Conservation (phyloP, 208 protist genomes). For the Leishmania braziliensis region DNA sequence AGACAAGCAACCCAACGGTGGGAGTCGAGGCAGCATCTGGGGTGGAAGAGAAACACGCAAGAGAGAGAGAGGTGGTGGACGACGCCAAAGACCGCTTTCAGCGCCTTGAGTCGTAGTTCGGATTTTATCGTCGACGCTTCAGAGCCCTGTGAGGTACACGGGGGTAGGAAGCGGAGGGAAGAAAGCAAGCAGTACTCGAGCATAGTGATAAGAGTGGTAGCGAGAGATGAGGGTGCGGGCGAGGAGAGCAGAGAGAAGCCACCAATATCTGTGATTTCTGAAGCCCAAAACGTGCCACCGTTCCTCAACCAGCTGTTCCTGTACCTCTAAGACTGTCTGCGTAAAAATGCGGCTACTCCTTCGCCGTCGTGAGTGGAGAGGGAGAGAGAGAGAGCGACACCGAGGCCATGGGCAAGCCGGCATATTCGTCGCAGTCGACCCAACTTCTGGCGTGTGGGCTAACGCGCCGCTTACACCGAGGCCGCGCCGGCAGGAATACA, state of each 20-base stretch:
- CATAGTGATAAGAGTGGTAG: background rate
- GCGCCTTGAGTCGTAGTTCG: background rate
- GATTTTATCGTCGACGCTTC: background rate
- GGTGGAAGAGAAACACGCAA: background rate
- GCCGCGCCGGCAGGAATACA: background rate
- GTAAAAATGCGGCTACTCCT: background rate
- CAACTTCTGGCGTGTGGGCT: background rate
- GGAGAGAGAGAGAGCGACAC: background rate
- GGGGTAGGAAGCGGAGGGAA: background rate
- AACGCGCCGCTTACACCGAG: background rate
- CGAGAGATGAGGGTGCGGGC: background rate
- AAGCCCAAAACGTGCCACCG: no score
- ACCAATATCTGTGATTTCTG: no score
- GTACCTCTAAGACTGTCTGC: no score
- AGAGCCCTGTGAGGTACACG: background rate
- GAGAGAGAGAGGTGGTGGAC: background rate
- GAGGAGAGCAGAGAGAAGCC: no score
- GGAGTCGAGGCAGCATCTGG: background rate
- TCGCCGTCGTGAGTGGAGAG: background rate
- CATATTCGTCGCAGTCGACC: background rate
- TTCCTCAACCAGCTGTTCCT: no score
- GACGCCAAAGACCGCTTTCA: background rate
- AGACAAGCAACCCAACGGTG: background rate
- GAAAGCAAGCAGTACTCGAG: background rate
- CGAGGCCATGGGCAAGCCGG: background rate